phyloP scores from a whole-genome alignment of 1,139 yeast genomes.

The Kodamaea anthophila region DNA sequence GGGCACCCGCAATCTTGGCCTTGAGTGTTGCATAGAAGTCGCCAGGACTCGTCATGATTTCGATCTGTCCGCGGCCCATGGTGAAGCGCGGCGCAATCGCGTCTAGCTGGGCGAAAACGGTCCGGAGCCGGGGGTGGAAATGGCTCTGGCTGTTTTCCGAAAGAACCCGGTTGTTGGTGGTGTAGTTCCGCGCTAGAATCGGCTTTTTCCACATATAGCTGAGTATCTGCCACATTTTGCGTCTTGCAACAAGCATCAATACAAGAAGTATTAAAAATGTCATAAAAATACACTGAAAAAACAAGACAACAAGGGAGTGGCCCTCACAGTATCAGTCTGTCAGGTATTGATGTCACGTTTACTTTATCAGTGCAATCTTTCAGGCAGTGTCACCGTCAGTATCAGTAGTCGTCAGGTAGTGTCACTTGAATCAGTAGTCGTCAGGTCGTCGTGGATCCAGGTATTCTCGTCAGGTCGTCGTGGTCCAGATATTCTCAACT shows the following conservation, averaged over 20 bases:
- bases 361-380: too few relatives aligned
- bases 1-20: constrained; percentile 46
- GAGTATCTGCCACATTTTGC: constrained; percentile 2
- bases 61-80: constrained; percentile 53
- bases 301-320: not conserved
- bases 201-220: constrained; percentile 2
- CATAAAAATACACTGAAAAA: too few relatives aligned
- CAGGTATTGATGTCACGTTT: too few relatives aligned
- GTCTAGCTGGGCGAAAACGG: constrained; percentile 53
- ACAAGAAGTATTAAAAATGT: too few relatives aligned
- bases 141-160: constrained; percentile 14
- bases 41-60: constrained; percentile 58
- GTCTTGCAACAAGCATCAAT: constrained; percentile 2
- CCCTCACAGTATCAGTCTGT: too few relatives aligned
- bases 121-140: constrained; percentile 45
- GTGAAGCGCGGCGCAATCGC: constrained; percentile 67
- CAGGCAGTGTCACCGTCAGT: too few relatives aligned
- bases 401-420: too few relatives aligned
- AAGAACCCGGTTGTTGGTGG: constrained; percentile 27
- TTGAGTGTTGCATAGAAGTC: constrained; percentile 64
- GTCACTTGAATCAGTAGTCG: too few relatives aligned
- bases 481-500: too few relatives aligned
- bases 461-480: too few relatives aligned
- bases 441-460: too few relatives aligned
- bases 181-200: constrained; percentile 12